A percentile compares a stretch with the other conserved stretches of the same genome.
Conservation (phyloP, 495 filamentous ascomycete species). For the Aspergillus bridgeri region DNA sequence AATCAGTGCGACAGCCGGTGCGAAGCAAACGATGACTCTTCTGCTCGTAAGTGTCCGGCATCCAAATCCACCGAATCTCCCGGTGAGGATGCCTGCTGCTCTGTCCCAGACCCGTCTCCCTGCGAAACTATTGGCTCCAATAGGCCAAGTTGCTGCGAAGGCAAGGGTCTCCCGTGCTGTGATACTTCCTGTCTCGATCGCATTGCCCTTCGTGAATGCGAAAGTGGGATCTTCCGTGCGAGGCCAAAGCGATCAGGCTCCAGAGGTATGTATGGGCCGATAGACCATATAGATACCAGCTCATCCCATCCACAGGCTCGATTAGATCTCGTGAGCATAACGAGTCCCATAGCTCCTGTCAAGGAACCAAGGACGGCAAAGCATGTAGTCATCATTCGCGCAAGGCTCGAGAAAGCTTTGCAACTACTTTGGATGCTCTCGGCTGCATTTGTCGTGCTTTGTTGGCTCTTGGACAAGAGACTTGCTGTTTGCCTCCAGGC, state of each 20-base stretch:
- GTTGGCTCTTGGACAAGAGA: constrained; percentile 49
- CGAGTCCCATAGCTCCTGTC: not conserved
- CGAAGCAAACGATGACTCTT: too few relatives aligned
- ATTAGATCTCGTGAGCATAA: not conserved
- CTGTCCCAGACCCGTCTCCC: not conserved
- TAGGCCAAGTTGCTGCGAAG: constrained; percentile 33
- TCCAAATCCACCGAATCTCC: too few relatives aligned
- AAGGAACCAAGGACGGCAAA: not conserved
- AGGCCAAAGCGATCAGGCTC: constrained; percentile 6
- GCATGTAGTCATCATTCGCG: constrained; percentile 30
- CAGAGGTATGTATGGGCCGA: not conserved
- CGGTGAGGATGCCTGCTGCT: not conserved
- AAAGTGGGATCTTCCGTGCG: constrained; percentile 11
- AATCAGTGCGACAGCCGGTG: too few relatives aligned
- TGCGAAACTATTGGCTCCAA: not conserved
- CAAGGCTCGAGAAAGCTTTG: constrained; percentile 33
- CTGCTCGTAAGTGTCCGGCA: too few relatives aligned
- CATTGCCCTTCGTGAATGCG: constrained; percentile 40
- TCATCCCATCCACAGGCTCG: not conserved
- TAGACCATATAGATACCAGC: not conserved
- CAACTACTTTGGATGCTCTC: constrained; percentile 40
- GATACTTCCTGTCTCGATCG: constrained; percentile 46
- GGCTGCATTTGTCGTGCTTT: constrained; percentile 56
- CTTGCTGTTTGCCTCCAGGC: constrained; percentile 40
- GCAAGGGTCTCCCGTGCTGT: constrained; percentile 34